Evolutionary conservation across 257 asterid genomes (phyloP).

Genomic region (Solanum gracilifrons): DNA sequence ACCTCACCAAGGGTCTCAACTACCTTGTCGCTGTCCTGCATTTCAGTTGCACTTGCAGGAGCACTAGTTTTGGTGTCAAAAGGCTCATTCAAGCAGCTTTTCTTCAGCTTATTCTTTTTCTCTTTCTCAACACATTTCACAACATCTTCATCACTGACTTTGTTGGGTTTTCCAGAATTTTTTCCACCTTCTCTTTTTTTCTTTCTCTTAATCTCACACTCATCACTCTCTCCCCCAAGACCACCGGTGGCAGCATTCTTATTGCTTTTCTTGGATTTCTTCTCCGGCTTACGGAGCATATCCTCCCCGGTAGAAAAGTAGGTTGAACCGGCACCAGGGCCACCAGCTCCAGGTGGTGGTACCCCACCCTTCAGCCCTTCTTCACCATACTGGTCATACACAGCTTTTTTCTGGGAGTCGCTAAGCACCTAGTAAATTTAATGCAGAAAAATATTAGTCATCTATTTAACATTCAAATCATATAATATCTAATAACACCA

Average conservation of each 20-base stretch:
- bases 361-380: conserved; percentile 35
- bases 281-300: neutral
- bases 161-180: neutral
- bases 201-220: neutral
- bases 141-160: neutral
- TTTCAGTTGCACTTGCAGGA: neutral
- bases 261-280: neutral
- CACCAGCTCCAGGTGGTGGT: conserved; percentile 32
- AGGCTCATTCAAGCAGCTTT: neutral
- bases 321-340: conserved; percentile 14
- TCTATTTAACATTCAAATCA: neutral
- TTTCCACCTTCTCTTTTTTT: neutral
- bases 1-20: neutral
- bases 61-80: neutral
- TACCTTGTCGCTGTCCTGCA: neutral
- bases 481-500: neutral
- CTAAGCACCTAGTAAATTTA: conserved; percentile 24
- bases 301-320: conserved; percentile 19
- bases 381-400: conserved; percentile 38
- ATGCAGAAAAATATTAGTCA: neutral
- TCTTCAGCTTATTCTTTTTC: neutral
- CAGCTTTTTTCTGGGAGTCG: conserved; percentile 29
- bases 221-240: neutral
- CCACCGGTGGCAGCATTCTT: neutral
- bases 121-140: neutral